These are phyloP conservation scores for Hymenoscyphus infarciens DNA, from an alignment of 2,329 filamentous ascomycete genomes.

Conservation along the genomic window DNA sequence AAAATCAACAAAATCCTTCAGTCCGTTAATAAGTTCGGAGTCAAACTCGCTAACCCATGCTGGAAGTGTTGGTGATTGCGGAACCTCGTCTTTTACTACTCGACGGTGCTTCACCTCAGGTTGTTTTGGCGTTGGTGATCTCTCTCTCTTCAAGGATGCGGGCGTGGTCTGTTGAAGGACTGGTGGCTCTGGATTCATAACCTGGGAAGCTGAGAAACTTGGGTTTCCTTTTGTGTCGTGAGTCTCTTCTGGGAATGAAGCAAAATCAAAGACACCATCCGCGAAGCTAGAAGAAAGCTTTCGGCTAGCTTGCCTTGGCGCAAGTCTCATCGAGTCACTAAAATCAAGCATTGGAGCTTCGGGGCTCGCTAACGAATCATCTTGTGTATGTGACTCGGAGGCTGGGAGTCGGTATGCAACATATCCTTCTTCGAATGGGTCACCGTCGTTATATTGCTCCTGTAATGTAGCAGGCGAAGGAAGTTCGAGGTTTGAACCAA, in stretches of 20 bases:
- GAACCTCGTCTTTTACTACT: constrained; percentile 12
- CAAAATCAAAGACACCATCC: constrained; percentile 28
- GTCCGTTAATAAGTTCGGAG: constrained; percentile 31
- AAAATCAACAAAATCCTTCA: constrained; percentile 36
- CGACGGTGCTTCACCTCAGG: constrained; percentile 22
- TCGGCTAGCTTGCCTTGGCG: constrained; percentile 9
- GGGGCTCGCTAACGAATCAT: constrained; percentile 20
- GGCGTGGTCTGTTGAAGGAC: neutral
- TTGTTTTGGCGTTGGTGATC: constrained; percentile 15
- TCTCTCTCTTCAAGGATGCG: constrained; percentile 16
- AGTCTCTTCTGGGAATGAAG: constrained; percentile 18
- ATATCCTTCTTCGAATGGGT: neutral
- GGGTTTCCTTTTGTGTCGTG: constrained; percentile 4
- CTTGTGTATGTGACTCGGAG: neutral
- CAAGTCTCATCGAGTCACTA: constrained; percentile 20
- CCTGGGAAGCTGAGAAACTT: constrained; percentile 8
- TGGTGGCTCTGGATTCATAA: neutral
- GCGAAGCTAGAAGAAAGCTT: constrained; percentile 26
- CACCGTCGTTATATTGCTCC: neutral
- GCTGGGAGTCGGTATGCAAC: constrained; percentile 9
- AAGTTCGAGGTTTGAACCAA: neutral
- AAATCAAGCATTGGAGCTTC: constrained; percentile 31
- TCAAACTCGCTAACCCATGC: constrained; percentile 36
- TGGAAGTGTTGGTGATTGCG: constrained; percentile 20
- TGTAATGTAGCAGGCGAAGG: neutral